Percentiles rank a stretch among this genome's conserved stretches.
phyloP scores from a whole-genome alignment of 345 rosid species.

The Hypericum perforatum region DNA sequence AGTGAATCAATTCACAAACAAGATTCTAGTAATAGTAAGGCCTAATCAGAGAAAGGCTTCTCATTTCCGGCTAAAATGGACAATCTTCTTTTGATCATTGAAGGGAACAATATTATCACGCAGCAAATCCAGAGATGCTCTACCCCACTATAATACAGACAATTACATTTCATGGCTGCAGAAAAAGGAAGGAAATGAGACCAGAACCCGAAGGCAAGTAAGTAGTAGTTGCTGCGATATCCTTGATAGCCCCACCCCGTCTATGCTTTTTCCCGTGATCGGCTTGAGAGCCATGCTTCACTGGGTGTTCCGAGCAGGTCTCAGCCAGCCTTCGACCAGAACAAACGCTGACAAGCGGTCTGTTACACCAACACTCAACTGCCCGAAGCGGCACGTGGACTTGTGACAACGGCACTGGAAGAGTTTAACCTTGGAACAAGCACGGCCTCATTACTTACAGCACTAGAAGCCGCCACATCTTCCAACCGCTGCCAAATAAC shows the following conservation, averaged over 20 bases:
- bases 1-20: too few relatives aligned
- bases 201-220: conserved; percentile 7
- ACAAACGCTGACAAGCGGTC: too few relatives aligned
- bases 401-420: conserved; percentile 35
- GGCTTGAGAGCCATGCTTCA: not conserved
- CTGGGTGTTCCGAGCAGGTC: too few relatives aligned
- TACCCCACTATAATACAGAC: conserved; percentile 32
- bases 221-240: not conserved
- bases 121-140: conserved; percentile 12
- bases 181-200: conserved; percentile 9
- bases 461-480: conserved; percentile 51
- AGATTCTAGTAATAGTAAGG: too few relatives aligned
- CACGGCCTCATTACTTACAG: conserved; percentile 44
- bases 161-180: conserved; percentile 15
- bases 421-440: conserved; percentile 42
- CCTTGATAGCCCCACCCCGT: conserved; percentile 13
- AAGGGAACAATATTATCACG: conserved; percentile 17
- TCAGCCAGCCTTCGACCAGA: too few relatives aligned
- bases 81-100: conserved; percentile 20
- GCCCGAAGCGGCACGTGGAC: conserved; percentile 26
- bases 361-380: conserved; percentile 24
- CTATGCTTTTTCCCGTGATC: conserved; percentile 6
- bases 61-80: conserved; percentile 1
- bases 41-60: too few relatives aligned
- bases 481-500: conserved; percentile 57